These are phyloP conservation scores for Hypericum androsaemum DNA, from an alignment of 345 rosid genomes.

Conservation along the genomic window DNA sequence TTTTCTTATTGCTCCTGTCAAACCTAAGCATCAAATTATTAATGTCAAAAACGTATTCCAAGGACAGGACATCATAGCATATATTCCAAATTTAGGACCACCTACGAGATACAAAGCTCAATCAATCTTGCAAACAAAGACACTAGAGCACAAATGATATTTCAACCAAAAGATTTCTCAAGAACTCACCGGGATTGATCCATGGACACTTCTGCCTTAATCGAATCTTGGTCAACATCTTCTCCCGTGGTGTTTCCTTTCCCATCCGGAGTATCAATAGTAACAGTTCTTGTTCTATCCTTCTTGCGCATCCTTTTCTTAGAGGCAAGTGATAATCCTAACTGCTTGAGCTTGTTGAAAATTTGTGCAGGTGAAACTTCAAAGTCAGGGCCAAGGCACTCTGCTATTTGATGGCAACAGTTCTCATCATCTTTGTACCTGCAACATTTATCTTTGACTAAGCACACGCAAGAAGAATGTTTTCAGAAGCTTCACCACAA, in stretches of 20 bases:
- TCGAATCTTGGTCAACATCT: slow-evolving; percentile 24
- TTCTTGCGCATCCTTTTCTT: slow-evolving; percentile 37
- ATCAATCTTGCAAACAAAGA: no score
- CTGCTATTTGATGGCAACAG: slow-evolving; percentile 52
- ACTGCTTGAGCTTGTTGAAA: slow-evolving; percentile 76
- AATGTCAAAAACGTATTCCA: slow-evolving; percentile 14
- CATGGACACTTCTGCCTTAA: no score
- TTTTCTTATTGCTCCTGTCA: slow-evolving; percentile 59
- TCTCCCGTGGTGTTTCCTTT: slow-evolving; percentile 17
- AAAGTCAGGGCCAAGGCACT: slow-evolving; percentile 59
- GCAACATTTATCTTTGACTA: slow-evolving; percentile 14
- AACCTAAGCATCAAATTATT: slow-evolving; percentile 15
- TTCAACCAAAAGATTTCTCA: no score
- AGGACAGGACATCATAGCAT: no score
- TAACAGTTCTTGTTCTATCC: slow-evolving; percentile 17
- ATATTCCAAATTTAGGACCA: no score
- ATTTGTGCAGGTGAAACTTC: slow-evolving; percentile 71
- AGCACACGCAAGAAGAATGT: slow-evolving; percentile 16
- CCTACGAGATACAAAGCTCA: no score
- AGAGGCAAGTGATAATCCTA: slow-evolving; percentile 42
- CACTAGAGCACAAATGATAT: no score
- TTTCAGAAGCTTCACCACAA: slow-evolving; percentile 8
- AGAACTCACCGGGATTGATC: no score
- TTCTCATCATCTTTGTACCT: slow-evolving; percentile 65
- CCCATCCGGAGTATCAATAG: slow-evolving; percentile 21